A percentile compares a stretch with the other conserved stretches of the same genome.
phyloP scores from a whole-genome alignment of 441 rosid genomes.

The Aquilaria agallochum region DNA sequence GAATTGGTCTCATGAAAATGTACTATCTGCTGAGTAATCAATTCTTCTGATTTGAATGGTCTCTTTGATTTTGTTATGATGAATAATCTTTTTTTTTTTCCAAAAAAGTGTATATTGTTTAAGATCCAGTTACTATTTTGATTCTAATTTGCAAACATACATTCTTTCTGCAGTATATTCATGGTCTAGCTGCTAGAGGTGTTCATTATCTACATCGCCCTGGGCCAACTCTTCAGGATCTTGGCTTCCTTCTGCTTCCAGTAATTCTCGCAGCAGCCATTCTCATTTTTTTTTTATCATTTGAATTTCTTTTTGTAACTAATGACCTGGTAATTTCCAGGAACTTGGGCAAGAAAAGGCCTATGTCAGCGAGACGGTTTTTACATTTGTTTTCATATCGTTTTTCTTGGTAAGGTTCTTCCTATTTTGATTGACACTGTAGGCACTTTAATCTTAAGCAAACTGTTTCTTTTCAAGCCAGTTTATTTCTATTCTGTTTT shows the following conservation, averaged over 20 bases:
- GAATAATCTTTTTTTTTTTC: background rate
- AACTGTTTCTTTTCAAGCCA: background rate
- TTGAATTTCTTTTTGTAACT: background rate
- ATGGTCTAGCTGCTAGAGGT: slow-evolving; percentile 96
- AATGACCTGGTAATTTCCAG: slow-evolving; percentile 29
- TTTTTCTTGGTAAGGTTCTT: slow-evolving; percentile 67
- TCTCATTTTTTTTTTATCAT: slow-evolving; percentile 9
- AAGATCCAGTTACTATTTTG: background rate
- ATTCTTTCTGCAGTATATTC: slow-evolving; percentile 65
- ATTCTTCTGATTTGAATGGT: background rate
- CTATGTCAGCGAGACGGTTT: slow-evolving; percentile 88
- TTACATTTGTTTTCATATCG: slow-evolving; percentile 61
- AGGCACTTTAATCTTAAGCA: background rate
- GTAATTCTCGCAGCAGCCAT: slow-evolving; percentile 34
- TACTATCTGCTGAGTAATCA: too few relatives aligned
- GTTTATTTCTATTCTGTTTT: background rate
- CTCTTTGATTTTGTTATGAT: background rate
- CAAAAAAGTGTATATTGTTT: background rate
- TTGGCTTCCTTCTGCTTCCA: slow-evolving; percentile 86
- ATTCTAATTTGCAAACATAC: slow-evolving; percentile 7
- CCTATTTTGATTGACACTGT: slow-evolving; percentile 1
- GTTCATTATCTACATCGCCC: slow-evolving; percentile 94
- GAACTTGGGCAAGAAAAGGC: slow-evolving; percentile 97
- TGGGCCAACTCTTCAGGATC: slow-evolving; percentile 84
- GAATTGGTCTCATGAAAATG: too few relatives aligned